Base-by-base conservation (phyloP, 163 green algal genomes). In the Chlamydomonas reinhardtii region DNA sequence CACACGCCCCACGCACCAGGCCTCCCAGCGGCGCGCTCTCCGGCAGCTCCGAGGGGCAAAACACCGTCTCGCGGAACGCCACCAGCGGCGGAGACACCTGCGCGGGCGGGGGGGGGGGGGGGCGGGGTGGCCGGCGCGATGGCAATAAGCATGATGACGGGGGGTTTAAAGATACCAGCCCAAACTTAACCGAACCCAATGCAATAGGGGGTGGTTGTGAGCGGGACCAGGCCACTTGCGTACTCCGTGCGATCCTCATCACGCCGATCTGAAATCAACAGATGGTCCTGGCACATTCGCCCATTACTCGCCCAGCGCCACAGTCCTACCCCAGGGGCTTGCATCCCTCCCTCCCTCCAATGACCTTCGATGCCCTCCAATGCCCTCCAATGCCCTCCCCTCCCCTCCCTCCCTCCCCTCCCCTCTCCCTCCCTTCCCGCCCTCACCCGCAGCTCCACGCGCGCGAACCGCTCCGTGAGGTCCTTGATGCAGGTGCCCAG, bases 401-500 rank as follows among this genome's bases (percentile, higher is more conserved):
- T 72, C 48, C 66, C 68, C 64, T 39, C 66, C 22, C 29, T 66
- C 35, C 20, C 43, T 9, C 25, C 52, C 27, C n/a, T 3, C 78
- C n/a, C 17, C 52, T 59, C n/a, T 62, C 69, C 37, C 20, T 8
- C 56, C 20, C 75, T 43, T 4, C 32, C 5, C 83, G 32, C 31
- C 15, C 90, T 25, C 83, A 94, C 92, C 90, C 95, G 81, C 52
- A 99, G 87, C 82, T 98, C 88, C 8, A 98, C 89, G 19, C 92
- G 83, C 3, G 97, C 98, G 92, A 99, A 99, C 16, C 96, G 88
- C 90, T 98, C 95, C 86, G 87, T 86, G 75, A 99, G 90, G 91
- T 99, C 97, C 86, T 98, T 97, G 68, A 99, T 89, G 83, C 95
- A 98, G 14, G 95, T 98, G 93, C 99, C 96, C 79, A 99, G 90